Conservation (phyloP, 768 basidiomycete species). For the Pisolithus orientalis region DNA sequence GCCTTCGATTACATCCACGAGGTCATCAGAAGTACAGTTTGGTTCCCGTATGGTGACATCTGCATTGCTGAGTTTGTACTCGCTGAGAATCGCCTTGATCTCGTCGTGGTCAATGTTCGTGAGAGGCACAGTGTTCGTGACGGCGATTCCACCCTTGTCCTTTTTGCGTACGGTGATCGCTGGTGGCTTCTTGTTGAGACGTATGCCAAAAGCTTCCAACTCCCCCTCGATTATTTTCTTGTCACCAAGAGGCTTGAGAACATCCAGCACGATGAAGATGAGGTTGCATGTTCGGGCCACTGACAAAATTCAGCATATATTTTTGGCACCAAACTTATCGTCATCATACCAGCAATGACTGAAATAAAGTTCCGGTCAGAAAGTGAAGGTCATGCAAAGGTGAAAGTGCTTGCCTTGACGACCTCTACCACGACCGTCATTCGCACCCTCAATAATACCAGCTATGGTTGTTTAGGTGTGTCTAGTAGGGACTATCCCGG, state of each 20-base stretch:
- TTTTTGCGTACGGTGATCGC: constrained; percentile 78
- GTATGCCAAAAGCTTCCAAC: constrained; percentile 96
- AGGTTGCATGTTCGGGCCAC: constrained; percentile 98
- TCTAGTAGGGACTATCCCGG: background rate
- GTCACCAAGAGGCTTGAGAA: constrained; percentile 96
- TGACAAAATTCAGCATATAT: constrained; percentile 24
- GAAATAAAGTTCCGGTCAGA: constrained; percentile 5
- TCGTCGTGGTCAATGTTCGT: constrained; percentile 95
- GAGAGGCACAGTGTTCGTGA: constrained; percentile 94
- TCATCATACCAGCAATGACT: constrained; percentile 71
- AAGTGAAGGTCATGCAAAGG: constrained; percentile 10
- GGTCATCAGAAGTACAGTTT: constrained; percentile 87
- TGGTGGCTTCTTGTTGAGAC: constrained; percentile 92
- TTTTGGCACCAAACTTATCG: constrained; percentile 3
- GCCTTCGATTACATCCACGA: constrained; percentile 96
- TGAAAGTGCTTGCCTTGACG: constrained; percentile 65
- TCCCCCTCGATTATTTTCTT: constrained; percentile 88
- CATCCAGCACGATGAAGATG: constrained; percentile 97
- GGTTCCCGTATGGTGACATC: constrained; percentile 93
- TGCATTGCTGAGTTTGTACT: constrained; percentile 85
- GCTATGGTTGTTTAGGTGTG: constrained; percentile 37
- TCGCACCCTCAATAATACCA: constrained; percentile 97
- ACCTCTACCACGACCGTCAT: constrained; percentile 93
- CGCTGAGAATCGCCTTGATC: constrained; percentile 90
- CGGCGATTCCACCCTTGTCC: constrained; percentile 87